Conservation (phyloP, 441 rosid species). For the Arabidopsis hybrid region DNA sequence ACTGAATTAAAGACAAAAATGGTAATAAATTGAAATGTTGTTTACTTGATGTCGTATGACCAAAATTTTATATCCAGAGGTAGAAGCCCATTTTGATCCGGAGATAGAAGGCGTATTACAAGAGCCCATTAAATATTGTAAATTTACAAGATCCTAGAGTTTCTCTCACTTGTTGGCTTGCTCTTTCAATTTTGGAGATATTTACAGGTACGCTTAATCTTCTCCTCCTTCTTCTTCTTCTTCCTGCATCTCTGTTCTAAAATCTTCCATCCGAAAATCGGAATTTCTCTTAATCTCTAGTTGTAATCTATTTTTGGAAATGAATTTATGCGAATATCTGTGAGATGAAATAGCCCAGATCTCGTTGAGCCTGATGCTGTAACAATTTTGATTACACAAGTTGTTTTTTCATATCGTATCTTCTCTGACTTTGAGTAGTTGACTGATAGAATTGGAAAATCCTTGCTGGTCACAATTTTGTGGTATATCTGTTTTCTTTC, state of each 20-base stretch:
- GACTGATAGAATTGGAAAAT: background rate
- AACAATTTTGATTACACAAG: background rate
- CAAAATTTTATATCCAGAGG: too few species aligned
- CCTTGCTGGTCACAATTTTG: background rate
- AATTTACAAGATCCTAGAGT: too few species aligned
- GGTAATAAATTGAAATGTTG: background rate
- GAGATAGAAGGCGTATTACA: slow-evolving; percentile 1
- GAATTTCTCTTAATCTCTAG: background rate
- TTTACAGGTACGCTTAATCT: slow-evolving; percentile 33
- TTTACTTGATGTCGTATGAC: too few species aligned
- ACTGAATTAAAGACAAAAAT: background rate
- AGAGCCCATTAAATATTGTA: slow-evolving; percentile 30
- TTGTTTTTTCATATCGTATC: too few species aligned
- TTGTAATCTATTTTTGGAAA: background rate
- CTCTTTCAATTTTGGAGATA: background rate
- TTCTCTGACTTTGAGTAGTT: background rate
- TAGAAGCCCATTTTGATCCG: too few species aligned
- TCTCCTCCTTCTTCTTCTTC: background rate
- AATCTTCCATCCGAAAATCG: background rate
- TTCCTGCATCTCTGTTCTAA: background rate
- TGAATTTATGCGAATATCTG: background rate
- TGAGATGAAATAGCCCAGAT: background rate
- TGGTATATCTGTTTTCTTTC: background rate
- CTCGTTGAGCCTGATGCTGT: background rate
- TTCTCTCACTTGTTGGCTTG: background rate